Conservation (phyloP, 2,329 filamentous ascomycete species). For the Lecanicillium sp. region DNA sequence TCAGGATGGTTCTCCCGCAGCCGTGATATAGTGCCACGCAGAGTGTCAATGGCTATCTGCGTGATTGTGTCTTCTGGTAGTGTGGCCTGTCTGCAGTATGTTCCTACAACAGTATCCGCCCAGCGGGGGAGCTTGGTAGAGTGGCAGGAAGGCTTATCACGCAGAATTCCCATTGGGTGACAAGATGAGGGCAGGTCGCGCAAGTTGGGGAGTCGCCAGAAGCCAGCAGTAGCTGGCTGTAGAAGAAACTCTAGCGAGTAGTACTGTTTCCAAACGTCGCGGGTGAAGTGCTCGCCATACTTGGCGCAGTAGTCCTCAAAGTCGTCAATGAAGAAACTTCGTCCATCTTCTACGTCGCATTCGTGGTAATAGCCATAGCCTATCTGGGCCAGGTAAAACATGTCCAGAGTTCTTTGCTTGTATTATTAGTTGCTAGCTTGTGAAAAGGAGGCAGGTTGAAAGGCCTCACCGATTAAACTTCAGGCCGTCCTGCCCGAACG, state of each 20-base stretch:
- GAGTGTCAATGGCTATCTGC: not conserved
- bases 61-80: not conserved
- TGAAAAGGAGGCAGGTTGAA: not conserved
- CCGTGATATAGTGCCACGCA: not conserved
- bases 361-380: constrained; percentile 8
- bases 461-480: constrained; percentile 8
- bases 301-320: not conserved
- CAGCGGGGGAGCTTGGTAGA: constrained; percentile 1
- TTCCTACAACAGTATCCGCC: not conserved
- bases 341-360: constrained; percentile 2
- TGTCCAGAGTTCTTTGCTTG: constrained; percentile 11
- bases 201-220: constrained; percentile 3
- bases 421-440: not conserved
- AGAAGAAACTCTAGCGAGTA: constrained; percentile 4
- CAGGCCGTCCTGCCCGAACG: constrained; percentile 7
- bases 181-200: constrained; percentile 1
- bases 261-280: constrained; percentile 3
- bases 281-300: not conserved
- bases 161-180: not conserved
- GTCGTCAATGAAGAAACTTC: not conserved
- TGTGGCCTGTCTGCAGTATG: not conserved
- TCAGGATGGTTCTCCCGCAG: constrained; percentile 2
- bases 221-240: constrained; percentile 2
- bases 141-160: not conserved
- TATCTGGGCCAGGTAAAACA: constrained; percentile 11